These are phyloP conservation scores for Cinnamomum micranthum DNA, from an alignment of 164 flowering plant species.

Conservation along the genomic window DNA sequence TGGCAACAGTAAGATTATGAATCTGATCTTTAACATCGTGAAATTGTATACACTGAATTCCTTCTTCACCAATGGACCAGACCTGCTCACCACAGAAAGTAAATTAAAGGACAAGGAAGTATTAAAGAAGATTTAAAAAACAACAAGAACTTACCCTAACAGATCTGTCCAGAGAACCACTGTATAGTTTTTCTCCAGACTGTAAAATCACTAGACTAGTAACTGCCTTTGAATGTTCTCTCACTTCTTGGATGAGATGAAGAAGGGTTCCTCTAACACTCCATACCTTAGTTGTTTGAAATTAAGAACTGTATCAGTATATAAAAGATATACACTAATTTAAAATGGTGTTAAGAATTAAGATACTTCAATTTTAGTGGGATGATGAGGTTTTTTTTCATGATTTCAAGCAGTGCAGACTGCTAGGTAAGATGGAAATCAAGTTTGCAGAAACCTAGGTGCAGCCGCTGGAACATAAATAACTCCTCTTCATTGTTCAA, in stretches of 20 bases:
- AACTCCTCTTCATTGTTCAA: neutral
- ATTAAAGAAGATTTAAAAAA: neutral
- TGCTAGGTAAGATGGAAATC: neutral
- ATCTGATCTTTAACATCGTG: slow-evolving; percentile 77
- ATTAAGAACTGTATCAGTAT: slow-evolving; percentile 3
- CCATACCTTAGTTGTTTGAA: slow-evolving; percentile 53
- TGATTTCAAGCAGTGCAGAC: neutral
- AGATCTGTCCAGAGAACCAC: slow-evolving; percentile 74
- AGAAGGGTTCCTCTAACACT: slow-evolving; percentile 45
- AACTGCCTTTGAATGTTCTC: slow-evolving; percentile 68
- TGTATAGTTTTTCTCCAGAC: slow-evolving; percentile 56
- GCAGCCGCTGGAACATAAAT: neutral
- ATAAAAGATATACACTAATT: neutral
- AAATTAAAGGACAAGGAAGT: neutral
- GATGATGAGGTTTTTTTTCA: neutral
- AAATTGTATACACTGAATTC: slow-evolving; percentile 50
- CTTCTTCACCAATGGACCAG: slow-evolving; percentile 54
- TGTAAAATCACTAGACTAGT: slow-evolving; percentile 55
- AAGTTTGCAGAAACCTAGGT: neutral
- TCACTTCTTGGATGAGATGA: slow-evolving; percentile 56
- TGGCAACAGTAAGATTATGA: slow-evolving; percentile 51
- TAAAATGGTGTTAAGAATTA: neutral
- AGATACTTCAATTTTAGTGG: neutral
- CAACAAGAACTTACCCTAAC: slow-evolving; percentile 39
- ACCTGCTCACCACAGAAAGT: slow-evolving; percentile 33